Percentiles rank a stretch among this genome's conserved stretches.
Conservation (phyloP, 2,329 filamentous ascomycete genomes). For the Epichloe amarillans region DNA sequence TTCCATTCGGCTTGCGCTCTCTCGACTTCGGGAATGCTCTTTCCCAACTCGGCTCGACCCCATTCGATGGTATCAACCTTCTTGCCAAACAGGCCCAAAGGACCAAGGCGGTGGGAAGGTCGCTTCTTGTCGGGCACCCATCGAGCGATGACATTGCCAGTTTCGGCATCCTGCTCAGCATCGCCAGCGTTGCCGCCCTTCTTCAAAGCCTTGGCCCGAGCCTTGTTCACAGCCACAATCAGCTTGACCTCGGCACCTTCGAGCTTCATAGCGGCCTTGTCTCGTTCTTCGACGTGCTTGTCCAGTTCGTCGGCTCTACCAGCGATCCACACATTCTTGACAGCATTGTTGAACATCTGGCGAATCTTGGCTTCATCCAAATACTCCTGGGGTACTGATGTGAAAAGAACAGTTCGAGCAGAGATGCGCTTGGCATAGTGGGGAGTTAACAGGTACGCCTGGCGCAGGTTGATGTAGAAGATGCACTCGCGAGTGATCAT, state of each 20-base stretch:
- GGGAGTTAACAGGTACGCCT: constrained; percentile 82
- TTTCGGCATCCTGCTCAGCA: constrained; percentile 47
- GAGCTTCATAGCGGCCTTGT: constrained; percentile 61
- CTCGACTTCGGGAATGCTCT: constrained; percentile 52
- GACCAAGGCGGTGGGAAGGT: constrained; percentile 53
- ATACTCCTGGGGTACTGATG: constrained; percentile 67
- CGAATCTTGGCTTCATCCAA: constrained; percentile 60
- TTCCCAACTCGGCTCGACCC: constrained; percentile 45
- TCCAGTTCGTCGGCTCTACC: constrained; percentile 63
- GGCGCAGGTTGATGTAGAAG: constrained; percentile 86
- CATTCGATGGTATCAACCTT: constrained; percentile 79
- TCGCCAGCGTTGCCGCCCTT: constrained; percentile 13
- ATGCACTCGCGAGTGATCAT: constrained; percentile 82
- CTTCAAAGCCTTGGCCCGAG: constrained; percentile 21
- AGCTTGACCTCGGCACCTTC: constrained; percentile 74
- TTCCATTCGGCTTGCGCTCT: constrained; percentile 50
- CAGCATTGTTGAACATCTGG: constrained; percentile 63
- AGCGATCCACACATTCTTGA: constrained; percentile 74
- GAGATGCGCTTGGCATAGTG: constrained; percentile 75
- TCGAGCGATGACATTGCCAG: constrained; percentile 48
- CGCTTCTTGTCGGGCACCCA: constrained; percentile 56
- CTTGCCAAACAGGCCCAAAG: constrained; percentile 48
- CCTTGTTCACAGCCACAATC: constrained; percentile 45
- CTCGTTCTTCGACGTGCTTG: constrained; percentile 62
- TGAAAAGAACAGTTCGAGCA: constrained; percentile 84